phyloP scores from a whole-genome alignment of 805 yeast species.

The Suhomyces pyralidae region DNA sequence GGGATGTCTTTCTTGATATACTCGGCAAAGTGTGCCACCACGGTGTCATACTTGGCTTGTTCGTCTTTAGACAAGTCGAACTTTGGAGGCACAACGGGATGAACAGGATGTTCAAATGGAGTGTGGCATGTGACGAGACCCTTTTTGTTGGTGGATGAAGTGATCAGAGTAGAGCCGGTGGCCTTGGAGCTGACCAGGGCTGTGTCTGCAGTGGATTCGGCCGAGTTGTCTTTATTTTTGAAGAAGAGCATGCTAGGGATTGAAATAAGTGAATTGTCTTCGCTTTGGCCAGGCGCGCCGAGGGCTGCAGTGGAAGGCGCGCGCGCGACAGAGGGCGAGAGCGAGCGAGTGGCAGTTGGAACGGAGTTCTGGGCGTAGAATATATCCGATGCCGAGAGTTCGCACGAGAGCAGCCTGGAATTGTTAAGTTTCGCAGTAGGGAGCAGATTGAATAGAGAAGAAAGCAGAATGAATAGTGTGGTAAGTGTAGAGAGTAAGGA shows the following conservation, averaged over 20 bases:
- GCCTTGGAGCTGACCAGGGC: slow-evolving; percentile 17
- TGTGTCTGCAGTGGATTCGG: slow-evolving; percentile 10
- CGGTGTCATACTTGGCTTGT: slow-evolving; percentile 27
- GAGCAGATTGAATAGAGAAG: too few relatives aligned
- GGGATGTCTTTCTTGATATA: slow-evolving; percentile 27
- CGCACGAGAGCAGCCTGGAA: too few relatives aligned
- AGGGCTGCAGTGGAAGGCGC: too few relatives aligned
- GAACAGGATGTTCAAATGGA: slow-evolving; percentile 40
- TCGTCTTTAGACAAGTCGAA: slow-evolving; percentile 29
- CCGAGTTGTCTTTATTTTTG: background rate
- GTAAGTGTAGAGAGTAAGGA: too few relatives aligned
- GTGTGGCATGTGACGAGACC: slow-evolving; percentile 31
- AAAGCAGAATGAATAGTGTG: too few relatives aligned
- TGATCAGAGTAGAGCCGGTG: slow-evolving; percentile 18
- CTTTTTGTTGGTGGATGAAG: slow-evolving; percentile 12
- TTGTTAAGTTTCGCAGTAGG: too few relatives aligned
- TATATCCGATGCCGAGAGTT: too few relatives aligned
- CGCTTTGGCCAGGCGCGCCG: background rate
- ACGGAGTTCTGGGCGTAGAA: too few relatives aligned
- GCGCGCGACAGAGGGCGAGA: too few relatives aligned
- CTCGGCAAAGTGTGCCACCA: slow-evolving; percentile 28
- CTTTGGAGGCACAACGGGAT: slow-evolving; percentile 30
- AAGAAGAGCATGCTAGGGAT: background rate
- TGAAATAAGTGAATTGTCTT: background rate
- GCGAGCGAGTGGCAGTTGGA: too few relatives aligned